Conservation (phyloP, 305 asterid species). For the Solanum chacoense region DNA sequence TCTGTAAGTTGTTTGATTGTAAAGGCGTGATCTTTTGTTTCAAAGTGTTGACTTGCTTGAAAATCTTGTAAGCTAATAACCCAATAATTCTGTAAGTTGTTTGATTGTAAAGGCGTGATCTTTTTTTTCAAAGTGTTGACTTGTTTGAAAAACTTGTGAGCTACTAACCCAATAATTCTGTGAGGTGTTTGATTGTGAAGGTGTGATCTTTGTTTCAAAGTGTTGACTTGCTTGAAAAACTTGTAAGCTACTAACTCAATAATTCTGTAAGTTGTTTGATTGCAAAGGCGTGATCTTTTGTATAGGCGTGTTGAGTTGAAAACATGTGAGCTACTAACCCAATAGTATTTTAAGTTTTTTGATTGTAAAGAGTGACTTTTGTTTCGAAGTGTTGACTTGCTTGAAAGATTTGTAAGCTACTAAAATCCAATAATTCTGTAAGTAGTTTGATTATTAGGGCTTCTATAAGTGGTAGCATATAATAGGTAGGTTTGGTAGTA, state of each 20-base stretch:
- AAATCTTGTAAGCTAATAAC: not conserved
- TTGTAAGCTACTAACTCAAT: not conserved
- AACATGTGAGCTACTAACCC: not conserved
- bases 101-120: not conserved
- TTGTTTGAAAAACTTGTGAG: not conserved
- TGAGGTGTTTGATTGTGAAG: not conserved
- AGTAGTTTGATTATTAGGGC: not conserved
- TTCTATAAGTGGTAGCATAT: not conserved
- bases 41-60: not conserved
- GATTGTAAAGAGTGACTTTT: not conserved
- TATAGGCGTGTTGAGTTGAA: not conserved
- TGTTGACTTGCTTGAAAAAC: not conserved
- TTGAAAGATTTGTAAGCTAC: not conserved
- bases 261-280: not conserved
- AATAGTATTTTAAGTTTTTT: not conserved
- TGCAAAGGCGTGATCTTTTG: not conserved
- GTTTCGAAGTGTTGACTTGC: not conserved
- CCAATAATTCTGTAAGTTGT: not conserved
- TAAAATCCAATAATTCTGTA: not conserved
- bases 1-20: not conserved
- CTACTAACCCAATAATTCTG: not conserved
- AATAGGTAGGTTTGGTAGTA: not conserved
- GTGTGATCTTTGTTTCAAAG: not conserved
- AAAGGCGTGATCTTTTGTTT: not conserved
- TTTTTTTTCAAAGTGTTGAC: not conserved